Evolutionary conservation across 768 basidiomycete genomes (phyloP), one percentile per base, ranked within the genome.

Genomic region (Daedaleopsis sinensis): DNA sequence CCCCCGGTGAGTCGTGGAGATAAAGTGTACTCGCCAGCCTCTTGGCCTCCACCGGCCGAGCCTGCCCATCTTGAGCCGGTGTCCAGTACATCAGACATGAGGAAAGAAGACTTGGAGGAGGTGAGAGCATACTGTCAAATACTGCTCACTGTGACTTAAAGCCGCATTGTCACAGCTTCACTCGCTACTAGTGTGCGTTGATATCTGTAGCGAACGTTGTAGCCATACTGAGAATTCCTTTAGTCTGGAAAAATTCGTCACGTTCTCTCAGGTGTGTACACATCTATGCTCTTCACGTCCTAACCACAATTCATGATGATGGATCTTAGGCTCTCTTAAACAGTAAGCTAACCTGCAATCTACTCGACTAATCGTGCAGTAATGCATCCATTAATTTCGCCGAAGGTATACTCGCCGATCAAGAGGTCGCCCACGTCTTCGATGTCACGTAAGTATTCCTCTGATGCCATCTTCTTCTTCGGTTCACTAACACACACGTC

Each of bases 181-280:
- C 64, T 76, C 82, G 1, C 77, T 87, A 24, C 77, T 88, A n/a
- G 79, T 85, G 85, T 88, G 68, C 57, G 84, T 69, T 12, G 24
- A 10, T n/a, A 2, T 42, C 10, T 4, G 15, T 23, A 42, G 11
- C 13, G 43, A 32, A 32, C 27, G 13, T n/a, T 19, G 13, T 15
- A 11, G 35, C 38, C 19, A 32, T 61, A 32, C 59, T 27, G 37
- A 24, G 18, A 32, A 15, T 24, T 24, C 51, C 35, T 4, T 15
- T 49, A 73, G 72, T 35, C 61, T 71, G 5, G 70, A 68, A 36
- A 71, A 72, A 55, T 71, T 70, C 27, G 65, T 68, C 6, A 51
- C 64, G 5, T 68, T 73, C 43, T 72, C 72, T 18, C 72, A 71
- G 62, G 71, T 68, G 21, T 64, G 39, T 18, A 13, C 10, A n/a